phyloP scores from a whole-genome alignment of 306 rosid genomes.

The Canavalia gladiata region DNA sequence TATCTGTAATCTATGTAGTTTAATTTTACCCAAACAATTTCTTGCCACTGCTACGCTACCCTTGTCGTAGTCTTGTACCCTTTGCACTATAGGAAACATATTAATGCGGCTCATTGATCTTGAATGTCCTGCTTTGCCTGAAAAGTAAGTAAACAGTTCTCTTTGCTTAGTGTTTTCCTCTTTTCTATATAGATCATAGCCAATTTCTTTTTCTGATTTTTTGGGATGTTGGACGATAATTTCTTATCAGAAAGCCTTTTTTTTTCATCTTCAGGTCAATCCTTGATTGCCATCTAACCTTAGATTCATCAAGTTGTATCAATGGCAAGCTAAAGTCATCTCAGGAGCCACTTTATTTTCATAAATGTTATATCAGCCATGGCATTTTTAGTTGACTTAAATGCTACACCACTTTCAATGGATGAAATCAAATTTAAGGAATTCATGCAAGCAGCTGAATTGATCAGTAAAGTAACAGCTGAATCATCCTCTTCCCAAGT shows the following conservation, averaged over 20 bases:
- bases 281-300: constrained; percentile 68
- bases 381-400: constrained; percentile 57
- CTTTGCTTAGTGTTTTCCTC: not conserved
- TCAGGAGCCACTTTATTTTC: constrained; percentile 63
- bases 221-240: constrained; percentile 15
- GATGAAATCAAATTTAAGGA: constrained; percentile 61
- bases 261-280: constrained; percentile 58
- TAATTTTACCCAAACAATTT: not conserved
- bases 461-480: constrained; percentile 35
- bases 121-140: constrained; percentile 18
- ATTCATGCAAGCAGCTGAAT: constrained; percentile 59
- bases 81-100: not conserved
- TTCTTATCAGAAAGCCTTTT: constrained; percentile 32
- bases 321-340: constrained; percentile 64
- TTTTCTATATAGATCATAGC: not conserved
- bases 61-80: not conserved
- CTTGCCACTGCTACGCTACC: not conserved
- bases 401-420: constrained; percentile 56
- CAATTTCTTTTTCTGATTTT: not conserved
- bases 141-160: not conserved
- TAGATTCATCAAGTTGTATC: constrained; percentile 56
- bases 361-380: constrained; percentile 62
- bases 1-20: not conserved
- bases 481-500: constrained; percentile 35
- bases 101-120: not conserved